phyloP scores from a whole-genome alignment of 2,329 filamentous ascomycete genomes.

The Aspergillus udagawae region DNA sequence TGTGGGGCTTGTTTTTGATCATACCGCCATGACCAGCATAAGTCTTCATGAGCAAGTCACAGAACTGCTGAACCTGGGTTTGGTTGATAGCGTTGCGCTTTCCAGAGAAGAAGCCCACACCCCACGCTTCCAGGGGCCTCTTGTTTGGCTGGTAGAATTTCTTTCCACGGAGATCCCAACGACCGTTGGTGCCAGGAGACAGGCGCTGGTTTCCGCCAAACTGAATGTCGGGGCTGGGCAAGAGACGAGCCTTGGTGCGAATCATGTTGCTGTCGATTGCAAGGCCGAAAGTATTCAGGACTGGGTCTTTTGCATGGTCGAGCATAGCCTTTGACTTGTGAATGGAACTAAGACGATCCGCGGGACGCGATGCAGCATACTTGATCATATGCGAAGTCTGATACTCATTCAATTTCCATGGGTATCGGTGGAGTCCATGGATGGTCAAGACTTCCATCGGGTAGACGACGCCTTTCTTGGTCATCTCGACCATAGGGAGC shows the following conservation, averaged over 20 bases:
- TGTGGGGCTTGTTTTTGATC: conserved; percentile 45
- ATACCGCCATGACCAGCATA: conserved; percentile 61
- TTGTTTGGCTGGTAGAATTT: conserved; percentile 68
- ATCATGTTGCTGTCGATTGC: conserved; percentile 63
- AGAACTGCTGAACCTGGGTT: conserved; percentile 49
- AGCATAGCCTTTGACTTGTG: conserved; percentile 63
- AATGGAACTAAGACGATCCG: conserved; percentile 65
- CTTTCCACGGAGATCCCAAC: conserved; percentile 83
- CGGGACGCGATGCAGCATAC: conserved; percentile 77
- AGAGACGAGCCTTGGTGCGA: conserved; percentile 63
- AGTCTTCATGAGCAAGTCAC: conserved; percentile 57
- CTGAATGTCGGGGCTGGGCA: conserved; percentile 66
- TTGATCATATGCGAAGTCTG: conserved; percentile 88
- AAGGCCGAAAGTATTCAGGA: conserved; percentile 70
- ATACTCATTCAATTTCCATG: conserved; percentile 54
- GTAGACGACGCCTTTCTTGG: conserved; percentile 49
- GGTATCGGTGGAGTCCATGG: conserved; percentile 54
- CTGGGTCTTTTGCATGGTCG: conserved; percentile 64
- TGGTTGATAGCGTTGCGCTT: conserved; percentile 46
- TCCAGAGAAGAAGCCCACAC: conserved; percentile 63
- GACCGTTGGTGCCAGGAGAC: conserved; percentile 64
- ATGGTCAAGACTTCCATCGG: conserved; percentile 56
- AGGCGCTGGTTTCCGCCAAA: conserved; percentile 55
- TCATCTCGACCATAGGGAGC: conserved; percentile 58
- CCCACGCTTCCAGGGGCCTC: conserved; percentile 67